Conservation (phyloP, 192 early-diverging fungal species). For the Cetraspora pellucida region DNA sequence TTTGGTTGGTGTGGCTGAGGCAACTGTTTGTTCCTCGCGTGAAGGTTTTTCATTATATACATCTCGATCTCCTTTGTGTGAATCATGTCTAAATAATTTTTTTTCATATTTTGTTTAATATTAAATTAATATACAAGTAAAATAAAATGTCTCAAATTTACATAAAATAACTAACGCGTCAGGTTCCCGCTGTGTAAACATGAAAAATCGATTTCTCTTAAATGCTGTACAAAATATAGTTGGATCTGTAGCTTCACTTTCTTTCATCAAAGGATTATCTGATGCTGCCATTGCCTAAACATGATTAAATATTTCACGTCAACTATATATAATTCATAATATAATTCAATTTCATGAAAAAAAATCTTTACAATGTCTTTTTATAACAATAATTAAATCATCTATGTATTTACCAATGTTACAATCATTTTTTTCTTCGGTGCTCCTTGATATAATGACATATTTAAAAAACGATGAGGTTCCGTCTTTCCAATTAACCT, state of each 20-base stretch:
- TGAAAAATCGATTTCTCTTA: constrained; percentile 92
- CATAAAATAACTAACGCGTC: constrained; percentile 69
- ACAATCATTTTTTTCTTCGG: constrained; percentile 77
- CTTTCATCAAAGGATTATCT: constrained; percentile 75
- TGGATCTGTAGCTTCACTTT: constrained; percentile 72
- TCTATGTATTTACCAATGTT: constrained; percentile 58
- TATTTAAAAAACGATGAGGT: constrained; percentile 85
- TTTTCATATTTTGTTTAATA: neutral
- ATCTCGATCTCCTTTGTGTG: constrained; percentile 75
- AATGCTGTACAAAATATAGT: constrained; percentile 90
- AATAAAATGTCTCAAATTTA: too few relatives aligned
- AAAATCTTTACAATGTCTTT: neutral
- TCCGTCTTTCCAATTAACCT: constrained; percentile 89
- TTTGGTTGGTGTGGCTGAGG: constrained; percentile 63
- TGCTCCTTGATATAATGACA: constrained; percentile 89
- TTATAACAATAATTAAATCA: too few relatives aligned
- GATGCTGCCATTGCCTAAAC: constrained; percentile 80
- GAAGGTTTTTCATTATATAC: constrained; percentile 98
- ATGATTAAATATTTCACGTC: neutral
- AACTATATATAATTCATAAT: constrained; percentile 3
- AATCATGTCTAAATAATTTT: constrained; percentile 32
- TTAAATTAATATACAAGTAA: too few relatives aligned
- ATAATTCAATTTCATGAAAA: neutral
- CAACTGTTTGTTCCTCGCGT: constrained; percentile 92
- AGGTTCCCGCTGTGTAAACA: constrained; percentile 88